Conservation (phyloP, 148 eudicot species). For the Spergularia marina region DNA sequence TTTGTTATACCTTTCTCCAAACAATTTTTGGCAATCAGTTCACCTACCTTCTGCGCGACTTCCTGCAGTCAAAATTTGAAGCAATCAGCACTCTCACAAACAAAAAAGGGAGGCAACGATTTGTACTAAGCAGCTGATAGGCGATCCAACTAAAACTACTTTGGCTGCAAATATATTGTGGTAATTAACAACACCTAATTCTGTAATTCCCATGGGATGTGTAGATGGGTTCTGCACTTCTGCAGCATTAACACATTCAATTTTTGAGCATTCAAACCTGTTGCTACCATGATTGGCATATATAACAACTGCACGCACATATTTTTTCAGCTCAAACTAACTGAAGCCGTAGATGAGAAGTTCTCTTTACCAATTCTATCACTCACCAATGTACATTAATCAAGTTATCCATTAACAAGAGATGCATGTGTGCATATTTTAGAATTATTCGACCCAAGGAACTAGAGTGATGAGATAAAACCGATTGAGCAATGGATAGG, state of each 20-base stretch:
- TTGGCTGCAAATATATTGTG: too few species aligned
- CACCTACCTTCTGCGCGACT: slow-evolving; percentile 67
- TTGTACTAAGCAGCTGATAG: neutral
- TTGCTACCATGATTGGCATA: too few species aligned
- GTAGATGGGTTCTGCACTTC: too few species aligned
- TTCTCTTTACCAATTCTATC: neutral
- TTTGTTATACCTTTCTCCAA: slow-evolving; percentile 70
- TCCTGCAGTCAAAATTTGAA: slow-evolving; percentile 38
- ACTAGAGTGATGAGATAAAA: neutral
- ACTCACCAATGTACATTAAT: neutral
- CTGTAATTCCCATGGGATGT: too few species aligned
- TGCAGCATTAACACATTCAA: too few species aligned
- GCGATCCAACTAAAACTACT: neutral
- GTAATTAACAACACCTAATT: too few species aligned
- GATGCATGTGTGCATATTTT: neutral
- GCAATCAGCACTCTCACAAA: slow-evolving; percentile 2
- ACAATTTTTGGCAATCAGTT: slow-evolving; percentile 61
- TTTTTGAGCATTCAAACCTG: too few species aligned
- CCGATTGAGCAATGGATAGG: neutral
- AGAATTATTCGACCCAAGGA: neutral
- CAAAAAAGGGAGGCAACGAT: neutral
- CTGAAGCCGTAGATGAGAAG: neutral
- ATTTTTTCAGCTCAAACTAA: neutral
- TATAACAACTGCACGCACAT: neutral
- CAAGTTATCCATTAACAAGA: neutral